Evolutionary conservation across 257 asterid genomes (phyloP).

Genomic region (Lycium barbarum): DNA sequence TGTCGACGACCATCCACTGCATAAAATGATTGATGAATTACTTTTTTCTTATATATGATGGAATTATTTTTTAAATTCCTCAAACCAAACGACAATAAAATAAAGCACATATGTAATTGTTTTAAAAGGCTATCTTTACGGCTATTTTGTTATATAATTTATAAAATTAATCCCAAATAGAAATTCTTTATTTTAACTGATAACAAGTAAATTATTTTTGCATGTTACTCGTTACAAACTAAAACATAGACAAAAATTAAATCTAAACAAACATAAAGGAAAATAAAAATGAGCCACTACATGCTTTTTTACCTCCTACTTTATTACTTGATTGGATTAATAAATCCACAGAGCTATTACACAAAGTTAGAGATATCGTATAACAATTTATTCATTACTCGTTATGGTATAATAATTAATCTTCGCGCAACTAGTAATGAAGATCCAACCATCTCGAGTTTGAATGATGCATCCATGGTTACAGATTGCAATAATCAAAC

Average conservation of each 20-base stretch:
- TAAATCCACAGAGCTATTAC: background rate
- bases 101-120: background rate
- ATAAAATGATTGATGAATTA: too few species aligned
- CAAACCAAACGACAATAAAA: background rate
- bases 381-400: background rate
- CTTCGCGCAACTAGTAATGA: background rate
- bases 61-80: background rate
- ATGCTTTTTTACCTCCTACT: background rate
- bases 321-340: conserved; percentile 15
- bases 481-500: too few species aligned
- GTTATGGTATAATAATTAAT: background rate
- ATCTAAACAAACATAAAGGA: background rate
- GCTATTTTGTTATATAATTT: too few species aligned
- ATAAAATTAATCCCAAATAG: background rate
- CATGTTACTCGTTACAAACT: background rate
- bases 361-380: background rate
- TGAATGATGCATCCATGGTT: too few species aligned
- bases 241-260: background rate
- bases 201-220: background rate
- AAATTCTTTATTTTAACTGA: background rate
- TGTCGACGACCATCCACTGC: too few species aligned
- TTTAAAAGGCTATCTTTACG: background rate
- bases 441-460: too few species aligned
- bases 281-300: background rate
- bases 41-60: too few species aligned